Evolutionary conservation across 1,284 basidiomycete genomes (phyloP).

Genomic region (Wallemia ichthyophaga): DNA sequence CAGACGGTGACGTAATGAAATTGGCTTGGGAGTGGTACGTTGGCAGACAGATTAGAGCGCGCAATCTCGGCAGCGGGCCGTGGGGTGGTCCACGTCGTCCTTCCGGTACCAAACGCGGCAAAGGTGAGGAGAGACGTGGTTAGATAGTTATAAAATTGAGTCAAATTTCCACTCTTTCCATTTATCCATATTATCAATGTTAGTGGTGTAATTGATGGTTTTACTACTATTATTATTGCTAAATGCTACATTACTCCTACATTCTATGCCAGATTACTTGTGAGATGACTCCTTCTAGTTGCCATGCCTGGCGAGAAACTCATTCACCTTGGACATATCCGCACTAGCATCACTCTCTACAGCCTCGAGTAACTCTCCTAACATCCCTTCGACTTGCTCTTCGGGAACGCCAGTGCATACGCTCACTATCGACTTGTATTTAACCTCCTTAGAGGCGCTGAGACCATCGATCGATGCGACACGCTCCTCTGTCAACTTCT

Average conservation of each 20-base stretch:
- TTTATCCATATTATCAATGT: too few relatives aligned
- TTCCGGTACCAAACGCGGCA: background rate
- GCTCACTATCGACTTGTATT: slow-evolving; percentile 69
- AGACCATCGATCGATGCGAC: slow-evolving; percentile 41
- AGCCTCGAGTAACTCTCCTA: slow-evolving; percentile 5
- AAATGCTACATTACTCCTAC: too few relatives aligned
- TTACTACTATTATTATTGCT: too few relatives aligned
- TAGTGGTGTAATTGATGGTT: too few relatives aligned
- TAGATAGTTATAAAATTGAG: too few relatives aligned
- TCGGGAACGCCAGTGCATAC: slow-evolving; percentile 61
- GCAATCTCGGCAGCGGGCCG: background rate
- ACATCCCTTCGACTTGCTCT: slow-evolving; percentile 60
- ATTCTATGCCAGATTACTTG: too few relatives aligned
- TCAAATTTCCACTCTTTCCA: too few relatives aligned
- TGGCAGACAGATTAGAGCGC: slow-evolving; percentile 17
- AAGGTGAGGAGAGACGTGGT: background rate
- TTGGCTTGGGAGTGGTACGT: slow-evolving; percentile 74
- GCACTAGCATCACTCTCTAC: slow-evolving; percentile 4
- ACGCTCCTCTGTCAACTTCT: slow-evolving; percentile 36
- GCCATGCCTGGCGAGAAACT: background rate
- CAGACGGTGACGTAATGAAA: slow-evolving; percentile 62
- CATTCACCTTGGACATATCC: background rate
- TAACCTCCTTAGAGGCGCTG: slow-evolving; percentile 52
- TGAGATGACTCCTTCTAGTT: too few relatives aligned
- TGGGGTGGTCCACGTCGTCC: background rate